Percentiles rank a stretch among this genome's conserved stretches.
Conservation (phyloP, 208 protist genomes). For the Crithidia bombi region DNA sequence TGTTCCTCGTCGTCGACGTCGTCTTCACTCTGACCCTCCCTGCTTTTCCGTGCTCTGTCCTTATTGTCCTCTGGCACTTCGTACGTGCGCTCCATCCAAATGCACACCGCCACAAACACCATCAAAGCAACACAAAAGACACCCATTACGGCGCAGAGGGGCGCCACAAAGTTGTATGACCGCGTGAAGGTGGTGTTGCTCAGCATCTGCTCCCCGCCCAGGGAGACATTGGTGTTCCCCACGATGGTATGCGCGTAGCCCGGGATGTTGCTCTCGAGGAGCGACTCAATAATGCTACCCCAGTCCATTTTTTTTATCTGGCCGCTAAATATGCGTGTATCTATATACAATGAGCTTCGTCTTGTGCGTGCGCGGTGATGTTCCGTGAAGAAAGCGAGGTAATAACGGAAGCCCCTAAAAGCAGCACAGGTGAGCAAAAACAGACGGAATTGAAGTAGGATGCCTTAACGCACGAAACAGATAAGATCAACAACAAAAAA, state of each 20-base stretch:
- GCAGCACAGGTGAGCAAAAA: no score
- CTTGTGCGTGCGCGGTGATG: no score
- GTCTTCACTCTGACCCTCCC: background rate
- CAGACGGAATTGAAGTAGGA: no score
- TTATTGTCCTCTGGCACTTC: constrained; percentile 1
- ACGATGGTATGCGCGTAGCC: background rate
- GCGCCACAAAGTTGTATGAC: constrained; percentile 11
- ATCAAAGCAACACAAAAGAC: constrained; percentile 11
- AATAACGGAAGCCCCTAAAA: no score
- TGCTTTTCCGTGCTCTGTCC: background rate
- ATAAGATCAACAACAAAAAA: no score
- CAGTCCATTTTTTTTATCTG: background rate
- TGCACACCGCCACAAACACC: constrained; percentile 2
- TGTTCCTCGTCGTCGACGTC: background rate
- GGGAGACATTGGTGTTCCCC: background rate
- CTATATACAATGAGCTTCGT: no score
- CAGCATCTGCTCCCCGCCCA: background rate
- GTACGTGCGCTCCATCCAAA: constrained; percentile 6
- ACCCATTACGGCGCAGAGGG: constrained; percentile 11
- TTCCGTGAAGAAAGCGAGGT: no score
- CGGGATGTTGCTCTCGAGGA: background rate
- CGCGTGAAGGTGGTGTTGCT: constrained; percentile 12
- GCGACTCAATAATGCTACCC: constrained; percentile 4
- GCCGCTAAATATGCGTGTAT: no score
- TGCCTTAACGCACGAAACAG: no score